A percentile compares a stretch with the other conserved stretches of the same genome.
Conservation (phyloP, 192 early-diverging fungal species). For the Podila clonocystis region DNA sequence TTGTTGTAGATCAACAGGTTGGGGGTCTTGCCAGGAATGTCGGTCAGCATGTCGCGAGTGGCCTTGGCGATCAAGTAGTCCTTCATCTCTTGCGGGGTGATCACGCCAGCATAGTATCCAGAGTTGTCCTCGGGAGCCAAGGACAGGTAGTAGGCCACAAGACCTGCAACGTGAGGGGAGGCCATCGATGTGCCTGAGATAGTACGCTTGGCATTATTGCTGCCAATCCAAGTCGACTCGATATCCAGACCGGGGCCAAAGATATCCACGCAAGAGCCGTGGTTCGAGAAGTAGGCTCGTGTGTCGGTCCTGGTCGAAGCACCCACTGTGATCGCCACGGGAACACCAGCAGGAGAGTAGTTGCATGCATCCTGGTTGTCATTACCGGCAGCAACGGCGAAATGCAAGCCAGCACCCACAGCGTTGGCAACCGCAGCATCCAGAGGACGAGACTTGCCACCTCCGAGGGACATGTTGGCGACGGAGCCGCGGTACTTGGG, state of each 20-base stretch:
- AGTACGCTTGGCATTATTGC: conserved; percentile 78
- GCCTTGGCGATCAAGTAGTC: conserved; percentile 59
- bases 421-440: conserved; percentile 82
- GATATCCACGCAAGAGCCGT: conserved; percentile 89
- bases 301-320: conserved; percentile 87
- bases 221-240: conserved; percentile 68
- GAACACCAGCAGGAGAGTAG: conserved; percentile 79
- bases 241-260: conserved; percentile 89
- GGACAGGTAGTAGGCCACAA: conserved; percentile 79
- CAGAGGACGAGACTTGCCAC: conserved; percentile 79
- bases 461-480: conserved; percentile 95
- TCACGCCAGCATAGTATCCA: conserved; percentile 39
- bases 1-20: conserved; percentile 74
- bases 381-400: conserved; percentile 97
- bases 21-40: conserved; percentile 58
- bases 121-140: conserved; percentile 46
- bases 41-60: conserved; percentile 63
- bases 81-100: conserved; percentile 70
- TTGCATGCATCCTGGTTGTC: conserved; percentile 93
- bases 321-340: conserved; percentile 84
- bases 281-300: conserved; percentile 85
- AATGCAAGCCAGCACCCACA: conserved; percentile 81
- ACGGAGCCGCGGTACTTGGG: conserved; percentile 83
- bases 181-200: conserved; percentile 97
- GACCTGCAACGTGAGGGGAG: conserved; percentile 87